Base-by-base conservation (phyloP, 495 filamentous ascomycete species). In the Neurospora sp. region DNA sequence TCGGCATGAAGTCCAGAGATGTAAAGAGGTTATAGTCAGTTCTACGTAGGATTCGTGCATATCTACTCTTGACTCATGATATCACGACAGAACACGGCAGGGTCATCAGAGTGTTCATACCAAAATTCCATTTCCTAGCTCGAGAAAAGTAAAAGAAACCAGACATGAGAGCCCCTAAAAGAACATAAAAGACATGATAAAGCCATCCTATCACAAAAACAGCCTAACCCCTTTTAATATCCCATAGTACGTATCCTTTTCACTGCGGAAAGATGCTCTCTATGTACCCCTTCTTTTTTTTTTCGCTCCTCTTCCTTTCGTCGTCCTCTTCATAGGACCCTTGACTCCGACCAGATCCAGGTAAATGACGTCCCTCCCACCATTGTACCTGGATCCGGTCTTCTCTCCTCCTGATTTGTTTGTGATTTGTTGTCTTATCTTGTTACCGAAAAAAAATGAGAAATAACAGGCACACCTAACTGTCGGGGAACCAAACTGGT, bases 341-440 rank as follows among this genome's bases (percentile, higher is more conserved):
- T 35, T 14, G 12, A 35, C 22, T 35, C 41, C 5, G 27, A 65
- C 53, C 27, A 16, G 14, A 65, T 9, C 53, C 27, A 31, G 53
- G 53, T 65, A 65, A 65, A 81, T 81, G 81, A 82, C 84, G 84
- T 86, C 84, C 81, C 84, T 86, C 84, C 84, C 84, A 85, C 79
- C 84, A 82, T 78, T 80, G 27, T 65, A 65, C 27, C 53, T 65
- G 53, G 2, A 18, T 65, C 53, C 12, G 72, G 77, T 76, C 9
- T 68, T 68, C 72, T 75, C 70, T 74, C 77, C 68, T 74, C 76
- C 59, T 75, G 71, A 72, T 71, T 73, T 71, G 69, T 73, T 65
- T 27, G 72, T 69, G 71, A 61, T 61, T 45, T 40, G 37, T 59
- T 39, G 35, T 35, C 69, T 42, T 70, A 27, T 68, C 45, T 68